Base-by-base conservation (phyloP, 352 stramenopile species). In the Thraustochytrium aureum region DNA sequence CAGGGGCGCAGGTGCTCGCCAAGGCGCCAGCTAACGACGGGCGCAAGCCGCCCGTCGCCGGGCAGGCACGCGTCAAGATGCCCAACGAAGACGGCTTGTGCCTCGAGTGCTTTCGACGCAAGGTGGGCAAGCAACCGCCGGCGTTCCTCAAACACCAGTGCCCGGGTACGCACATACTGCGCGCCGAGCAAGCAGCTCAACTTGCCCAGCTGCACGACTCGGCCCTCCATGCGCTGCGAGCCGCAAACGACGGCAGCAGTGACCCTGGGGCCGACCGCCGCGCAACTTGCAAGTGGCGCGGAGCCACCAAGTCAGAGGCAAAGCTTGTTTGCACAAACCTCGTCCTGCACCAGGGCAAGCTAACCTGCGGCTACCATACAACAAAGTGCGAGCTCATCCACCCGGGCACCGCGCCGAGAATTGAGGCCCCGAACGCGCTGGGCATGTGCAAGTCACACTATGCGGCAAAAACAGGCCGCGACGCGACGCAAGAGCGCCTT, bases 361-460 rank as follows among this genome's bases (percentile, higher is more conserved):
- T 20, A 6, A 32, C 56, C 20, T 79, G 69, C 43, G 69, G 52
- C 4, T 79, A 79, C 7, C 69, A 79, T 37, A 73, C 50, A 30
- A 64, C n/a, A 52, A 26, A 47, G 10, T 79, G 69, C 41, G 37
- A 64, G 32, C 59, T 79, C n/a, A 38, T 62, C 26, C 69, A 79
- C 37, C 69, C 69, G 2, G 69, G 69, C 30, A 26, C 32, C 17
- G n/a, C 69, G 22, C 50, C 54, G 7, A 45, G 35, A 38, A 17
- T 79, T 20, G 22, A 30, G 26, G 37, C 39, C 5, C 17, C 69
- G 17, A 79, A 79, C 59, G 50, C 59, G 47, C 69, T 79, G 6
- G 69, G 69, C 47, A 22, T 79, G 17, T 79, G 69, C 33, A 26
- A 20, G 2, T 50, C 47, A 22, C 69, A 79, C 38, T 79, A 79